Evolutionary conservation across 768 basidiomycete species (phyloP).

Genomic region (Coprinopsis sp.): DNA sequence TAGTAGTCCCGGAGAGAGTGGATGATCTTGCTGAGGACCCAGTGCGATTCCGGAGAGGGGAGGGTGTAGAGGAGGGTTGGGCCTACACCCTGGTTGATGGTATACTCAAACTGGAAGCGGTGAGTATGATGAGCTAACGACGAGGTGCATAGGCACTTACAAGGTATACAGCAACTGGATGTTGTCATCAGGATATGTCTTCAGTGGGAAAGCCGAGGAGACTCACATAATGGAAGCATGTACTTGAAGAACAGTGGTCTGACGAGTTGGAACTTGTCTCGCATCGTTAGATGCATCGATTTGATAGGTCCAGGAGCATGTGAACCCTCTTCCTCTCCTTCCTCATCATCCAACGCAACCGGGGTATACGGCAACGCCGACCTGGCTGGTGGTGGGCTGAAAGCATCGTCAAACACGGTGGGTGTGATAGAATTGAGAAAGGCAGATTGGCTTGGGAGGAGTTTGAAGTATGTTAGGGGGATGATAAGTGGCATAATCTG

Average conservation of each 20-base stretch:
- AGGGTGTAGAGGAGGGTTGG: constrained; percentile 89
- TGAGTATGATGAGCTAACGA: not conserved
- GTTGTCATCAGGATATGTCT: not conserved
- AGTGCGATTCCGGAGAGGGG: constrained; percentile 54
- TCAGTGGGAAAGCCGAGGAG: not conserved
- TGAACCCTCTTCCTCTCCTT: constrained; percentile 38
- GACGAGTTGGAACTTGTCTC: constrained; percentile 79
- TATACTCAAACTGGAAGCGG: constrained; percentile 73
- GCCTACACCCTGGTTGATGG: constrained; percentile 90
- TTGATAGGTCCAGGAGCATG: constrained; percentile 33
- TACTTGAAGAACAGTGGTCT: constrained; percentile 75
- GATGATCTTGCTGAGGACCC: constrained; percentile 71
- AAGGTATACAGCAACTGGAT: constrained; percentile 39
- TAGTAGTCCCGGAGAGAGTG: constrained; percentile 89
- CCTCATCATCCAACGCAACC: constrained; percentile 36
- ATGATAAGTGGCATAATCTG: constrained; percentile 84
- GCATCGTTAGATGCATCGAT: constrained; percentile 50
- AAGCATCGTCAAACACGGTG: constrained; percentile 33
- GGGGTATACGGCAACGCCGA: constrained; percentile 40
- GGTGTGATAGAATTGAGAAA: constrained; percentile 42
- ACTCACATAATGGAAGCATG: constrained; percentile 91
- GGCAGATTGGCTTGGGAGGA: constrained; percentile 60
- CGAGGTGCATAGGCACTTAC: constrained; percentile 25
- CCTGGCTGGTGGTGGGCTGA: constrained; percentile 25
- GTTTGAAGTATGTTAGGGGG: constrained; percentile 68